phyloP scores from a whole-genome alignment of 805 yeast genomes.

The Jamesozyma piceae region DNA sequence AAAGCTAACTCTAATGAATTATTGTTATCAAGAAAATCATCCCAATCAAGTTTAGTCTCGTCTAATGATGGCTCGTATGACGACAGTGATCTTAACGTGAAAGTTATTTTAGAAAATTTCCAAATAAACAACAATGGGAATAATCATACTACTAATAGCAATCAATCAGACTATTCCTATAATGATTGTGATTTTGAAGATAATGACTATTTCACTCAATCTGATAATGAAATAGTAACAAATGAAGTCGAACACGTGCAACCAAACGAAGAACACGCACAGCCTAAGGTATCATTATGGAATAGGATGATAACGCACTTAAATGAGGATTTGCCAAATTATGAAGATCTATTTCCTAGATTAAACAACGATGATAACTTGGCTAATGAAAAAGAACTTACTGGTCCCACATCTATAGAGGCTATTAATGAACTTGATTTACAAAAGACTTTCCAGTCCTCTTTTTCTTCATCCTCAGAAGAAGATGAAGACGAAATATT shows the following conservation, averaged over 20 bases:
- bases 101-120: neutral
- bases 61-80: too few relatives aligned
- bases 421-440: neutral
- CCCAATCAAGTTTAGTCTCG: slow-evolving; percentile 24
- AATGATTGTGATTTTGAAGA: slow-evolving; percentile 25
- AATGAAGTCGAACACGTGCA: too few relatives aligned
- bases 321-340: slow-evolving; percentile 51
- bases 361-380: neutral
- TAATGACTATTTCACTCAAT: too few relatives aligned
- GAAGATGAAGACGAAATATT: slow-evolving; percentile 29
- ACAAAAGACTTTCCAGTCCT: too few relatives aligned
- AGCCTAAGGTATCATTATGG: slow-evolving; percentile 29
- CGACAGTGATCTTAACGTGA: slow-evolving; percentile 20
- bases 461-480: slow-evolving; percentile 14
- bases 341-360: slow-evolving; percentile 64
- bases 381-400: neutral
- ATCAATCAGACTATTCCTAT: neutral
- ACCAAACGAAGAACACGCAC: too few relatives aligned
- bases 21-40: slow-evolving; percentile 13
- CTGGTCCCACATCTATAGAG: neutral
- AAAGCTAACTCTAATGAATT: slow-evolving; percentile 3
- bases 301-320: slow-evolving; percentile 32
- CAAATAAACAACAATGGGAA: neutral
- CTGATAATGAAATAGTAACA: too few relatives aligned
- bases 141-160: slow-evolving; percentile 21